phyloP scores from a whole-genome alignment of 2,329 filamentous ascomycete species.

The Aureobasidium sp. region DNA sequence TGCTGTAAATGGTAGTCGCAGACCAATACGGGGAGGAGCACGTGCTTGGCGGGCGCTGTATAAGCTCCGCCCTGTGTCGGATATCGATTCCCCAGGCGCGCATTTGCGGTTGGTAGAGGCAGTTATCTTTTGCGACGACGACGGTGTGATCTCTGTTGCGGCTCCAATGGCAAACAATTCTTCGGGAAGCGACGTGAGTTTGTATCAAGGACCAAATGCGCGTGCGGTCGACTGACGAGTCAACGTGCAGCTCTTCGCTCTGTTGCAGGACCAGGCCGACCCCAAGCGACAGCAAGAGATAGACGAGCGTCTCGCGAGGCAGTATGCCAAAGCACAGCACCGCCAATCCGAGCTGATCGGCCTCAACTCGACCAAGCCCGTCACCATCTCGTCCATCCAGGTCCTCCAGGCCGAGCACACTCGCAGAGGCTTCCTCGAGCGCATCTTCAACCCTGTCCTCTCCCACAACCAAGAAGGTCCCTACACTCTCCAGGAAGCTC shows the following conservation, averaged over 20 bases:
- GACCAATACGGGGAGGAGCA: neutral
- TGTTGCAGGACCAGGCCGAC: slow-evolving; percentile 50
- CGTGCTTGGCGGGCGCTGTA: neutral
- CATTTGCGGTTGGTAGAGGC: neutral
- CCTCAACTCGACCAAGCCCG: slow-evolving; percentile 76
- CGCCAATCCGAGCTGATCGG: slow-evolving; percentile 60
- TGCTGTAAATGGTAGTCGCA: neutral
- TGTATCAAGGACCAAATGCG: too few relatives aligned
- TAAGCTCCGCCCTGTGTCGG: neutral
- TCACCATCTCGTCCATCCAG: slow-evolving; percentile 77
- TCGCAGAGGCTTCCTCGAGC: slow-evolving; percentile 73
- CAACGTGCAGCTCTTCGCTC: slow-evolving; percentile 47
- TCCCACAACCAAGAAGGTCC: slow-evolving; percentile 55
- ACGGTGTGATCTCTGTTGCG: slow-evolving; percentile 1
- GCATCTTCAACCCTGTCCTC: slow-evolving; percentile 69
- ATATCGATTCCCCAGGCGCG: neutral
- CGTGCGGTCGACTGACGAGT: neutral
- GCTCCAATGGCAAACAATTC: slow-evolving; percentile 9
- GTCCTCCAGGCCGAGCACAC: slow-evolving; percentile 77
- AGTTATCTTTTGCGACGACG: slow-evolving; percentile 6
- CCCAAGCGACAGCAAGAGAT: slow-evolving; percentile 51
- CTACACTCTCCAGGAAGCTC: slow-evolving; percentile 72
- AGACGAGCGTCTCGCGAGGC: slow-evolving; percentile 48
- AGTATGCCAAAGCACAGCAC: slow-evolving; percentile 54
- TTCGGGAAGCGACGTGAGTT: slow-evolving; percentile 10